Evolutionary conservation across 441 rosid genomes (phyloP).

Genomic region (Arabidopsis lyrata): DNA sequence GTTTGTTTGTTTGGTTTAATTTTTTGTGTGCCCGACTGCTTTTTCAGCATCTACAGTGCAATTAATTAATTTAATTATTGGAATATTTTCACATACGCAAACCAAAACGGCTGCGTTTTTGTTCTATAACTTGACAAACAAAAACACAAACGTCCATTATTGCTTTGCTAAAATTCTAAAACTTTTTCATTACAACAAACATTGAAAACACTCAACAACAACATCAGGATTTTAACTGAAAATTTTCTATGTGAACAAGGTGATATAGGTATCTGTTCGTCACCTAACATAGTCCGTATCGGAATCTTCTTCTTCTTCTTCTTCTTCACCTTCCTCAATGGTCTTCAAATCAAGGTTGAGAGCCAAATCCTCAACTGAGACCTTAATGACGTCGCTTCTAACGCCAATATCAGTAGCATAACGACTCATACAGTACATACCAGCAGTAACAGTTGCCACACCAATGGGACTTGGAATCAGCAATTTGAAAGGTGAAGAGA

Average conservation of each 20-base stretch:
- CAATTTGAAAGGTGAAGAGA: constrained; percentile 85
- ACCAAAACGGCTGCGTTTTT: too few relatives aligned
- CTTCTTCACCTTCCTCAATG: constrained; percentile 43
- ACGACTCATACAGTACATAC: constrained; percentile 95
- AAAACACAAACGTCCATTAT: too few relatives aligned
- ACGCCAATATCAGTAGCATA: constrained; percentile 94
- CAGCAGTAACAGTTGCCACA: constrained; percentile 89
- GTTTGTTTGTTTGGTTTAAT: too few relatives aligned
- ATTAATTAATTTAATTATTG: too few relatives aligned
- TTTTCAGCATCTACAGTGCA: too few relatives aligned
- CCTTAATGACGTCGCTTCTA: constrained; percentile 87
- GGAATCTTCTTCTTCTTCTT: constrained; percentile 47
- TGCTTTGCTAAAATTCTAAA: too few relatives aligned
- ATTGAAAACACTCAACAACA: too few relatives aligned
- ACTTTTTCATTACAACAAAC: too few relatives aligned
- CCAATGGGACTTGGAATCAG: constrained; percentile 95
- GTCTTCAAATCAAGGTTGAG: constrained; percentile 66
- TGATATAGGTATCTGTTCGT: constrained; percentile 1
- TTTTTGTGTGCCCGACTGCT: too few relatives aligned
- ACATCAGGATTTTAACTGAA: neutral
- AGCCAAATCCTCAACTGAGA: constrained; percentile 86
- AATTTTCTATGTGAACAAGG: neutral
- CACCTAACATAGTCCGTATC: constrained; percentile 50
- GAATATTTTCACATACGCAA: too few relatives aligned
- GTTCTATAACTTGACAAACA: too few relatives aligned